Evolutionary conservation across 805 yeast genomes (phyloP).

Genomic region (Lachancea nothofagi): DNA sequence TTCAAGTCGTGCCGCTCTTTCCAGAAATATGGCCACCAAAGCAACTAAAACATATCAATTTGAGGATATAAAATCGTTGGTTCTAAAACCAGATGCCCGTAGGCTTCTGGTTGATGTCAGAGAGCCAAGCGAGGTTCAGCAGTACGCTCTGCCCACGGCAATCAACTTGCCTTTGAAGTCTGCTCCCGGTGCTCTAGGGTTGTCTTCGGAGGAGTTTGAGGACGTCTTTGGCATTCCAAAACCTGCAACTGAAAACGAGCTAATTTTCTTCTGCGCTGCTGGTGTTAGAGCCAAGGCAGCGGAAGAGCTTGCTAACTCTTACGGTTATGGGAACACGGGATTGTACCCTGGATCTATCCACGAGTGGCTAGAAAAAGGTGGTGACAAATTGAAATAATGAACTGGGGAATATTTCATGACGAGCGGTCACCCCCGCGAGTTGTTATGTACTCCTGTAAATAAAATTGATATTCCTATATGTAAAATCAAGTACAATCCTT

Average conservation of each 20-base stretch:
- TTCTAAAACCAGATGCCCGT: conserved; percentile 41
- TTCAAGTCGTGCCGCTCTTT: background rate
- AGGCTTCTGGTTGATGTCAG: conserved; percentile 79
- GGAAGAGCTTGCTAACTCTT: conserved; percentile 84
- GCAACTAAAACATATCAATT: conserved; percentile 47
- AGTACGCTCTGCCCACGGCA: conserved; percentile 78
- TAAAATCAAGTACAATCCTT: background rate
- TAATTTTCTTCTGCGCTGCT: conserved; percentile 86
- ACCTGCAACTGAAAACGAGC: conserved; percentile 64
- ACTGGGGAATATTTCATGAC: too few species aligned
- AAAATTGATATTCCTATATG: background rate
- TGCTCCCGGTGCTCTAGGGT: conserved; percentile 86
- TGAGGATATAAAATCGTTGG: conserved; percentile 44
- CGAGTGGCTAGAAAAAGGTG: conserved; percentile 58
- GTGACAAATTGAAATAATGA: conserved; percentile 6
- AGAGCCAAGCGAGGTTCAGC: conserved; percentile 73
- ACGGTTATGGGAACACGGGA: conserved; percentile 79
- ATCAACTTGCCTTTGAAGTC: conserved; percentile 85
- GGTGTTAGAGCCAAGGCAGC: conserved; percentile 90
- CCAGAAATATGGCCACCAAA: conserved; percentile 17
- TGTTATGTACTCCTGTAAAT: conserved; percentile 1
- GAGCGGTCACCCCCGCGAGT: too few species aligned
- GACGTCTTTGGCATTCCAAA: conserved; percentile 76
- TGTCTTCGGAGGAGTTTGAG: conserved; percentile 71
- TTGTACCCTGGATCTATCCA: conserved; percentile 82